Evolutionary conservation across 106 monocot genomes (phyloP), one percentile per base, ranked within the genome.

Genomic region (Xerophyta viscosa): DNA sequence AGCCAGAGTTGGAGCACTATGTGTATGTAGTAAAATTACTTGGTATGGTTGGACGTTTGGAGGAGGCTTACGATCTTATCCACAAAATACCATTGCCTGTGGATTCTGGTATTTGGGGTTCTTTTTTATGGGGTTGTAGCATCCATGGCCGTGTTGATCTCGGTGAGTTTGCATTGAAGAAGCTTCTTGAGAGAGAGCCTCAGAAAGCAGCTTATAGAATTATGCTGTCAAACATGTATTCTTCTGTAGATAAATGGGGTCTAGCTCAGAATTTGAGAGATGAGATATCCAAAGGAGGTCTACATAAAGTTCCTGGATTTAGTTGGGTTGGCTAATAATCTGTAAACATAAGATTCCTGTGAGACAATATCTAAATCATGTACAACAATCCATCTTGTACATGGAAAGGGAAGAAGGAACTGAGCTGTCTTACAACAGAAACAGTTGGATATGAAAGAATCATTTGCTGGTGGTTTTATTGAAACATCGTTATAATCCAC

Each of bases 1-100:
- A 66, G 18, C 43, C 65, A 6, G 46, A 63, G 24, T 69, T 56
- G 23, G 78, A 88, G 54, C 87, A 88, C 46, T 88, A 75, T 61
- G 77, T 82, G 7, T 78, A 88, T 60, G 72, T 88, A 57, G 72
- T 88, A 44, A 82, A 66, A 62, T 45, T 82, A 53, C 67, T 88
- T 55, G 74, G 66, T 8, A 66, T 58, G 45, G 68, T 42, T 49
- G 82, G 82, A 23, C 15, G 63, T 41, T 29, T 88, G 44, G 60
- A 76, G 18, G 71, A 74, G 29, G 87, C 87, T 17, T 66, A 78
- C 50, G 71, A 69, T 44, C 64, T 82, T 13, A 75, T 82, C 59
- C 50, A 66, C 46, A 52, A 61, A 5, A 82, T 88, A 75, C 82
- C 71, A 27, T 21, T 59, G n/a, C 12, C 10, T 27, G 58, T 71